Percentiles rank a stretch among this genome's conserved stretches.
These are phyloP conservation scores for Backusella tarrabulga DNA, from an alignment of 192 early-diverging fungal species.

Conservation along the genomic window DNA sequence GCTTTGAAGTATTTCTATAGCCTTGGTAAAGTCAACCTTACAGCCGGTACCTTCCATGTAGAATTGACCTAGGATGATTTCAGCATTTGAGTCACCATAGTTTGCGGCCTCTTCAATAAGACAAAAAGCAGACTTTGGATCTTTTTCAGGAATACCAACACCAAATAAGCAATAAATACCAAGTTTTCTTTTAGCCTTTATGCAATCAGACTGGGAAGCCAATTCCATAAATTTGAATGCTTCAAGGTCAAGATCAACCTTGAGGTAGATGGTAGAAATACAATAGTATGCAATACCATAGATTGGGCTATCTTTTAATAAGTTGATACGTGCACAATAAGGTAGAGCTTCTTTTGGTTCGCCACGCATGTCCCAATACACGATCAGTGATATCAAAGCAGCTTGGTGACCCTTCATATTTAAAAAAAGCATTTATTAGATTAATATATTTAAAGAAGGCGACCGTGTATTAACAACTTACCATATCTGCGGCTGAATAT, in stretches of 20 bases:
- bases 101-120: not conserved
- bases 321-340: not conserved
- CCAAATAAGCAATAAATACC: not conserved
- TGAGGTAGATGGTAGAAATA: not conserved
- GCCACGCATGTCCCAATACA: not conserved
- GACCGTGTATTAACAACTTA: not conserved
- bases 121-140: not conserved
- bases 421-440: not conserved
- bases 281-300: not conserved
- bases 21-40: not conserved
- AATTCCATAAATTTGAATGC: not conserved
- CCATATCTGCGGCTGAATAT: not conserved
- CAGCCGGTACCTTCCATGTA: not conserved
- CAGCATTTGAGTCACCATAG: not conserved
- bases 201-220: not conserved
- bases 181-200: not conserved
- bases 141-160: not conserved
- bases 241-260: no score
- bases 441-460: not conserved
- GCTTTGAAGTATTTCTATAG: not conserved
- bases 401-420: not conserved
- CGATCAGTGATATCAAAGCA: not conserved
- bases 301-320: not conserved
- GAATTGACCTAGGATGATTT: constrained; percentile 4
- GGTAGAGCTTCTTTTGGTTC: not conserved